Conservation (phyloP, 495 filamentous ascomycete species). For the Penicillium malachiteum region DNA sequence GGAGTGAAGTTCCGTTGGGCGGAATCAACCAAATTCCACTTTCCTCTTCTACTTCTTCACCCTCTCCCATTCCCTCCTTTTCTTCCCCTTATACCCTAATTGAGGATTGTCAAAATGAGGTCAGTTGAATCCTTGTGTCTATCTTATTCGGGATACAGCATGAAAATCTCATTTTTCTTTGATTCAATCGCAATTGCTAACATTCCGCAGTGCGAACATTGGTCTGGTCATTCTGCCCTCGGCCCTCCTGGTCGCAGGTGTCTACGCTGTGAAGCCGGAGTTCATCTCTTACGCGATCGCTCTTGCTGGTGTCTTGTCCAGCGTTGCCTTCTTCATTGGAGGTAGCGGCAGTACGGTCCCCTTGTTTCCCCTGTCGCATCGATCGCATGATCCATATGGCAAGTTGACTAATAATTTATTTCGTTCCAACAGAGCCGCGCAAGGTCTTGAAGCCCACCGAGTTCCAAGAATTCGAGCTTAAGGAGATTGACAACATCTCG, state of each 20-base stretch:
- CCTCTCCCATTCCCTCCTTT: slow-evolving; percentile 10
- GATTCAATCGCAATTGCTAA: slow-evolving; percentile 10
- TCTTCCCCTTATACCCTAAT: slow-evolving; percentile 5
- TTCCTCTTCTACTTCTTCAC: slow-evolving; percentile 3
- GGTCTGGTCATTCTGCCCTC: slow-evolving; percentile 83
- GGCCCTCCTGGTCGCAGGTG: slow-evolving; percentile 74
- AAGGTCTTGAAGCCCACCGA: slow-evolving; percentile 82
- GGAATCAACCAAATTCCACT: slow-evolving; percentile 17
- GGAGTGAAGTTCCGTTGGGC: slow-evolving; percentile 28
- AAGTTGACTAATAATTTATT: slow-evolving; percentile 12
- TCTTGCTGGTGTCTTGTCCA: slow-evolving; percentile 15
- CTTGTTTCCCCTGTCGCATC: slow-evolving; percentile 7
- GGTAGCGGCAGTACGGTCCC: slow-evolving; percentile 25
- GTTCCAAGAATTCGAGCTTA: slow-evolving; percentile 87
- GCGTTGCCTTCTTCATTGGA: slow-evolving; percentile 15
- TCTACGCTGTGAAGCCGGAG: slow-evolving; percentile 73
- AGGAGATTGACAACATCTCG: slow-evolving; percentile 87
- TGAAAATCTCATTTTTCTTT: background rate
- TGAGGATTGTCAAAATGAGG: slow-evolving; percentile 36
- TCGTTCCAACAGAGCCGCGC: slow-evolving; percentile 54
- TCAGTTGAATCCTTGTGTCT: slow-evolving; percentile 10
- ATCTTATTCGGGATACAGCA: background rate
- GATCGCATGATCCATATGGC: background rate
- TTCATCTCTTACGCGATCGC: slow-evolving; percentile 71
- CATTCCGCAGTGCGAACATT: slow-evolving; percentile 49